Percentiles rank a stretch among this genome's conserved stretches.
Evolutionary conservation across 495 filamentous ascomycete species (phyloP).

Genomic region (Trichoderma orchidacearum): DNA sequence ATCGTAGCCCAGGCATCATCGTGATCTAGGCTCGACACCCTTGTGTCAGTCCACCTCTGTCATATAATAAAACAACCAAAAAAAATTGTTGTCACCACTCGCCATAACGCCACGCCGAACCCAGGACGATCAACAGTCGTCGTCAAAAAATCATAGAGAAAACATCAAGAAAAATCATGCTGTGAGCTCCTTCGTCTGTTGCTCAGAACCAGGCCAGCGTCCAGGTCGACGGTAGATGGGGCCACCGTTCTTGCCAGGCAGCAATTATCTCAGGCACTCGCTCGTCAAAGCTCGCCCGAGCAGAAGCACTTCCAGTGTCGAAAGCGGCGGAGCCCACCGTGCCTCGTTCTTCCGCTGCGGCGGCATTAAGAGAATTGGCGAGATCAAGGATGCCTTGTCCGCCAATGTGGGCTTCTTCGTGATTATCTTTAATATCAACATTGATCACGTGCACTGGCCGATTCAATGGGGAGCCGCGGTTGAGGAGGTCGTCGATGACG

Average conservation of each 20-base stretch:
- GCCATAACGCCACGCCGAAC: not conserved
- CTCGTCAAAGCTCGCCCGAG: constrained; percentile 74
- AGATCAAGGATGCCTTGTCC: constrained; percentile 88
- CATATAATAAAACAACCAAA: not conserved
- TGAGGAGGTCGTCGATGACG: constrained; percentile 85
- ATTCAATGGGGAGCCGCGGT: constrained; percentile 70
- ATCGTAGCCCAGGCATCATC: too few relatives aligned
- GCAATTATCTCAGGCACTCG: constrained; percentile 84
- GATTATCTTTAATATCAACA: constrained; percentile 96
- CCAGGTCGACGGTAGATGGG: constrained; percentile 81
- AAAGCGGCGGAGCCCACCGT: constrained; percentile 46
- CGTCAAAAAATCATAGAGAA: constrained; percentile 1
- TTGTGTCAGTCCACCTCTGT: not conserved
- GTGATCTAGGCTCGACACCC: not conserved
- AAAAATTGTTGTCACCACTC: not conserved
- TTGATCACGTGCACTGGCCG: constrained; percentile 94
- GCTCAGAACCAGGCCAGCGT: constrained; percentile 84
- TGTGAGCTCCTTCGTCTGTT: too few relatives aligned
- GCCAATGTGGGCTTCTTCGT: constrained; percentile 86
- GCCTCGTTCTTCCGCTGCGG: constrained; percentile 64
- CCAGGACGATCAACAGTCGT: not conserved
- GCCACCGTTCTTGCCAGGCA: constrained; percentile 95
- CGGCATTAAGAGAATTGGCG: constrained; percentile 73
- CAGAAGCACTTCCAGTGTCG: constrained; percentile 51
- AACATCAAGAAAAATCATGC: not conserved